Percentiles rank a stretch among this genome's conserved stretches.
Evolutionary conservation across 208 protist species (phyloP).

Genomic region (Leishmania lainsoni): DNA sequence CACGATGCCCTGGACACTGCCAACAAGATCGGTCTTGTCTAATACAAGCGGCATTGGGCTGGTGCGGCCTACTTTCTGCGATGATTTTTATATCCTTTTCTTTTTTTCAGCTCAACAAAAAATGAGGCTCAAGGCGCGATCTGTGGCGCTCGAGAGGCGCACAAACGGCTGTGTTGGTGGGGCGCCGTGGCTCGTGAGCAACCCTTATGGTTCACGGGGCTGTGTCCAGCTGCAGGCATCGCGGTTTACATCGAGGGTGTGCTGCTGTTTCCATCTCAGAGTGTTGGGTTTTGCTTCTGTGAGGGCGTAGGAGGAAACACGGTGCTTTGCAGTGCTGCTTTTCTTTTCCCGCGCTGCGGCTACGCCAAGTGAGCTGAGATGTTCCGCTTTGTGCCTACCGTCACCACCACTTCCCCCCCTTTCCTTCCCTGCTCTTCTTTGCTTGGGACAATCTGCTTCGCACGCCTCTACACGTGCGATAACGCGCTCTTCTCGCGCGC

Average conservation of each 20-base stretch:
- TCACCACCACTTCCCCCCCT: neutral
- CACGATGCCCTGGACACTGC: conserved; percentile 98
- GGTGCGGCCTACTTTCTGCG: conserved; percentile 2
- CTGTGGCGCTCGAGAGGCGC: neutral
- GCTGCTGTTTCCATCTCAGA: neutral
- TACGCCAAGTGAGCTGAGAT: neutral
- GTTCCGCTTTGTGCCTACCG: neutral
- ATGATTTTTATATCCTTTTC: neutral
- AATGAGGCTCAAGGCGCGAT: neutral
- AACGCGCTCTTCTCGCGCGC: neutral
- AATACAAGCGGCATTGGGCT: conserved; percentile 28
- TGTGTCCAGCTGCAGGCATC: neutral
- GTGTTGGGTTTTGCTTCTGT: neutral
- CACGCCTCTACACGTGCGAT: neutral
- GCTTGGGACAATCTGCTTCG: neutral
- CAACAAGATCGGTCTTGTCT: conserved; percentile 97
- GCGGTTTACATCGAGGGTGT: neutral
- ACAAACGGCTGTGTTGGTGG: neutral
- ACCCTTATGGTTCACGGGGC: neutral
- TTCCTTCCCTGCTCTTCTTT: neutral
- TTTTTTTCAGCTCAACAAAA: conserved; percentile 8
- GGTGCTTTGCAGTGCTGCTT: neutral
- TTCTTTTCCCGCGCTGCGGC: neutral
- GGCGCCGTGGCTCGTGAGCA: too few relatives aligned
- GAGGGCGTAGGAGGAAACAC: neutral